Conservation (phyloP, 257 asterid species). For the Solanum rostratum region DNA sequence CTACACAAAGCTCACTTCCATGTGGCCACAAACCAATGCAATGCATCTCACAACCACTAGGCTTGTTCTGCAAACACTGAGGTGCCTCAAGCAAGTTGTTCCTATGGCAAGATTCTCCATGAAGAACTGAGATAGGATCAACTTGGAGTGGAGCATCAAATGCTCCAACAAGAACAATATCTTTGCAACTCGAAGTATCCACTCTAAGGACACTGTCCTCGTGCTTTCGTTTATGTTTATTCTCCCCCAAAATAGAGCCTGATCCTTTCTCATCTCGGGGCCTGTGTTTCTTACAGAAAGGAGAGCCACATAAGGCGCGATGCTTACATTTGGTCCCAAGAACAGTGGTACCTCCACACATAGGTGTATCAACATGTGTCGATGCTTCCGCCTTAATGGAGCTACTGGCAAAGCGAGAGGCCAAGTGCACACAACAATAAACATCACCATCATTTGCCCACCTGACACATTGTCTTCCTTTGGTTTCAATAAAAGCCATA, state of each 20-base stretch:
- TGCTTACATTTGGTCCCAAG: constrained; percentile 96
- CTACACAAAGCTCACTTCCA: constrained; percentile 50
- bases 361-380: constrained; percentile 42
- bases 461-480: constrained; percentile 94
- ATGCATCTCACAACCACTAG: constrained; percentile 23
- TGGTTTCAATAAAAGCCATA: constrained; percentile 75
- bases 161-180: constrained; percentile 23
- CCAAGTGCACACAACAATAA: constrained; percentile 92
- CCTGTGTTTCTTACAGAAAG: constrained; percentile 96
- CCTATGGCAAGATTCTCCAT: constrained; percentile 19
- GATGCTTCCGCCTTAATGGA: constrained; percentile 45
- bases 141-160: constrained; percentile 24
- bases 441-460: constrained; percentile 86
- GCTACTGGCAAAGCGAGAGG: constrained; percentile 48
- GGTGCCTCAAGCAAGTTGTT: constrained; percentile 26
- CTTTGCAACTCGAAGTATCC: constrained; percentile 22
- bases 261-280: constrained; percentile 43
- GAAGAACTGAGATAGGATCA: constrained; percentile 32
- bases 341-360: constrained; percentile 98
- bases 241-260: constrained; percentile 20
- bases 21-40: constrained; percentile 69
- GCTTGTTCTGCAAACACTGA: constrained; percentile 23
- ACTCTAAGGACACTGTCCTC: constrained; percentile 27
- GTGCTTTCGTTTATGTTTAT: constrained; percentile 50
- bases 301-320: constrained; percentile 66